Base-by-base conservation (phyloP, 305 asterid genomes). In the Caryopteris hybrid region DNA sequence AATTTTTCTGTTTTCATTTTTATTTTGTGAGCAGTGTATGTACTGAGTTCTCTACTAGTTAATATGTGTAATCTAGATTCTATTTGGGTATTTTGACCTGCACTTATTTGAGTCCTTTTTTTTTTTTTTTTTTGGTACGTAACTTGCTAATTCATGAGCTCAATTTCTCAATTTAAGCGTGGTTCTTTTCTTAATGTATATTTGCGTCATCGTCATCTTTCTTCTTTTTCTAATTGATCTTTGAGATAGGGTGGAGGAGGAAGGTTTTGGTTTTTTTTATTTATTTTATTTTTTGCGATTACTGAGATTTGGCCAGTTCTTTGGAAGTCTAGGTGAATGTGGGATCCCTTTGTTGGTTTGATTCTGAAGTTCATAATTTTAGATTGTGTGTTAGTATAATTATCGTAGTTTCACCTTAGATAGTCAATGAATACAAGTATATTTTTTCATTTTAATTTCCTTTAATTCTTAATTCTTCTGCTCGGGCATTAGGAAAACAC, bases 401-500 rank as follows among this genome's bases (percentile, higher is more conserved):
- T 43, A 33, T 50, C 52, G 51, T 57, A 48, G 23, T 61, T 7
- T 6, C 29, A 18, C 12, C 57, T 43, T 13, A 29, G 34, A 33
- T 47, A 47, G 43, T 47, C 10, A 8, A 61, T 53, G 60, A 52
- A 33, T 16, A 6, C 23, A 6, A 18, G 18, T 29, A 14, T 2
- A 34, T 68, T 20, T n/a, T 58, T 29, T 56, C 22, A 33, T 23
- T 23, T 33, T 13, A 22, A 46, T 74, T 14, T 50, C 61, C 33
- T 38, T 22, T 31, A 68, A 65, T 22, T 17, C 68, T 41, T 23
- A 75, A 43, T 52, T 66, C 55, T 45, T 60, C 74, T 68, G 74
- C 58, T 69, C 12, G 63, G 68, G 68, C 52, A 20, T 48, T 14
- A 10, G 66, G 36, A 62, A 67, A 60, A 64, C 55, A 27, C 51